These are phyloP conservation scores for Eucalyptus regnans DNA, from an alignment of 345 rosid species.

Conservation along the genomic window DNA sequence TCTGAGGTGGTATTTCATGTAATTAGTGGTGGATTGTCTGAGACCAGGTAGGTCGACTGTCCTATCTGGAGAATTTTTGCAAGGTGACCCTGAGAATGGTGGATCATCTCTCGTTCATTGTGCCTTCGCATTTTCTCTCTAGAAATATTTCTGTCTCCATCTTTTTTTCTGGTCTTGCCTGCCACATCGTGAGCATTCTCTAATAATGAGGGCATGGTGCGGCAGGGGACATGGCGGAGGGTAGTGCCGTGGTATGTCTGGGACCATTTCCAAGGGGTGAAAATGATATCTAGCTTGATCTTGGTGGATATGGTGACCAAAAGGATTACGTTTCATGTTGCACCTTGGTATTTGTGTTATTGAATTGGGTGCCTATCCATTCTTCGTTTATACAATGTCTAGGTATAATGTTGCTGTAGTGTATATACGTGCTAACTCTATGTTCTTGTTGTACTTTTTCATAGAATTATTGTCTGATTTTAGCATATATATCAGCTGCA, in stretches of 20 bases:
- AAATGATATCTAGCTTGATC: neutral
- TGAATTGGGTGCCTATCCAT: neutral
- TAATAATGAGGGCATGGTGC: neutral
- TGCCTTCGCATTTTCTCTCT: neutral
- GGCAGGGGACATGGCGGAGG: neutral
- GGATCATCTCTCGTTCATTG: slow-evolving; percentile 9
- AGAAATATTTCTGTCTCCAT: neutral
- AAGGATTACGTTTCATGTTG: neutral
- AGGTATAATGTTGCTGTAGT: neutral
- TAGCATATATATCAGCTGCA: neutral
- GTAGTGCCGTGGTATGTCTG: neutral
- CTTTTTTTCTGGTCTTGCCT: neutral
- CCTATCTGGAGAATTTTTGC: slow-evolving; percentile 25
- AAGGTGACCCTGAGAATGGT: slow-evolving; percentile 30
- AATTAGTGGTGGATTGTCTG: slow-evolving; percentile 43
- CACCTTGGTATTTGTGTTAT: neutral
- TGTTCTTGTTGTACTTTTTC: neutral
- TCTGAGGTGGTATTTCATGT: slow-evolving; percentile 18
- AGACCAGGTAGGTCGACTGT: slow-evolving; percentile 47
- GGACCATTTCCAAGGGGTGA: neutral
- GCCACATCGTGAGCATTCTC: neutral
- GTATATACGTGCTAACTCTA: neutral
- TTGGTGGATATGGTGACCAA: neutral
- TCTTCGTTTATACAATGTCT: neutral
- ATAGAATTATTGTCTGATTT: neutral